Percentiles rank a stretch among this genome's conserved stretches.
Evolutionary conservation across 768 basidiomycete species (phyloP).

Genomic region (Gloeostereum incarnatum): DNA sequence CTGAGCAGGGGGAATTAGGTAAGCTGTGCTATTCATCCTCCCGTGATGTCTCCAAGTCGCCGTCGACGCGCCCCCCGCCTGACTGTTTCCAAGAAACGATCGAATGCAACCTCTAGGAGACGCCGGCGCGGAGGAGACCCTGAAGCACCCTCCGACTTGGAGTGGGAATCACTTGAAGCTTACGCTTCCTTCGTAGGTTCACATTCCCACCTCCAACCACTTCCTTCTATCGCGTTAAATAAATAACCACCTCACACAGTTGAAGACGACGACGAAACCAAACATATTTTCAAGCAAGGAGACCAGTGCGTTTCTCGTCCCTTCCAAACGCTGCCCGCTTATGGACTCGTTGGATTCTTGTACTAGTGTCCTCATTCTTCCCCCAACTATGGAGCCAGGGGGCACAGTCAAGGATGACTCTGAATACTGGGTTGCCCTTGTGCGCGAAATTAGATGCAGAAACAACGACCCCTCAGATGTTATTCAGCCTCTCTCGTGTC

Average conservation of each 20-base stretch:
- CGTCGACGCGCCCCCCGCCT: conserved; percentile 6
- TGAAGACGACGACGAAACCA: conserved; percentile 19
- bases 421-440: conserved; percentile 45
- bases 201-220: neutral
- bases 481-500: neutral
- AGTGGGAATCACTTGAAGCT: conserved; percentile 12
- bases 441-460: conserved; percentile 31
- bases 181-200: conserved; percentile 13
- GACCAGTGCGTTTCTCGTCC: conserved; percentile 23
- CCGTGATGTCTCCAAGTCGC: conserved; percentile 4
- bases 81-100: conserved; percentile 4
- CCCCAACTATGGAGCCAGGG: conserved; percentile 18
- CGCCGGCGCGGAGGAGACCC: conserved; percentile 3
- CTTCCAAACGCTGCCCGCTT: no score
- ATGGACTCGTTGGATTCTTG: no score
- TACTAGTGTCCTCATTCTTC: conserved; percentile 34
- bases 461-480: conserved; percentile 20
- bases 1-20: neutral
- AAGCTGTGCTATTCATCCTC: neutral
- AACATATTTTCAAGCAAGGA: conserved; percentile 18
- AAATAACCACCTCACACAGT: conserved; percentile 15
- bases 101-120: conserved; percentile 1
- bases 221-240: no score
- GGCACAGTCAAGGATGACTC: conserved; percentile 16
- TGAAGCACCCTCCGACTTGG: conserved; percentile 8